Evolutionary conservation across 192 early-diverging fungal genomes (phyloP).

Genomic region (Physocladia obscura): DNA sequence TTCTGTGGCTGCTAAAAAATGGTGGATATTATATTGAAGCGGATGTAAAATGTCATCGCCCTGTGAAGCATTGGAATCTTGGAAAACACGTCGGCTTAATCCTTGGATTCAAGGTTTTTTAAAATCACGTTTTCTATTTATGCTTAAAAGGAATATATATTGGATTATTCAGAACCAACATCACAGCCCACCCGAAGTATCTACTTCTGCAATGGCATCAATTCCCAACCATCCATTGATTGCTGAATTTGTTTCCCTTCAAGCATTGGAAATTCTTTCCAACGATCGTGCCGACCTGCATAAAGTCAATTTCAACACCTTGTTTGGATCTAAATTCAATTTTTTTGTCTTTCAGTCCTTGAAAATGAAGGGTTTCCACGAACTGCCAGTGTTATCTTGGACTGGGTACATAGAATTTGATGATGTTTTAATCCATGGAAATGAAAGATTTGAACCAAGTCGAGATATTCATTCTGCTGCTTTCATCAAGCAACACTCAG

Average conservation of each 20-base stretch:
- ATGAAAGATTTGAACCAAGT: slow-evolving; percentile 13
- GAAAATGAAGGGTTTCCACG: background rate
- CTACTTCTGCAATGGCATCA: background rate
- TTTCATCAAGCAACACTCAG: background rate
- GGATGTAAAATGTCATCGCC: background rate
- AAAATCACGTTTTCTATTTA: no score
- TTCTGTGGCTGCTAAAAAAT: background rate
- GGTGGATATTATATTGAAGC: slow-evolving; percentile 13
- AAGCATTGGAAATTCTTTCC: background rate
- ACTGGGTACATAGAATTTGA: background rate
- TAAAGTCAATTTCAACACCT: background rate
- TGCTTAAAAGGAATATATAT: no score
- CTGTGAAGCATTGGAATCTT: background rate
- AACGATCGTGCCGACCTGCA: background rate
- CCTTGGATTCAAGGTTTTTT: slow-evolving; percentile 14
- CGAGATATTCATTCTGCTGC: background rate
- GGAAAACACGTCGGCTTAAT: background rate
- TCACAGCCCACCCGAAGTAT: background rate
- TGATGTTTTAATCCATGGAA: slow-evolving; percentile 23
- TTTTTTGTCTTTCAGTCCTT: background rate
- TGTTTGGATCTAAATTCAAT: slow-evolving; percentile 1
- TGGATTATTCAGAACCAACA: slow-evolving; percentile 15
- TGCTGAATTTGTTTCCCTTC: background rate
- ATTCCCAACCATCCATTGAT: slow-evolving; percentile 9
- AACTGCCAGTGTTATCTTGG: background rate